A percentile compares a stretch with the other conserved stretches of the same genome.
Conservation (phyloP, 192 early-diverging fungal genomes). For the Powellomyces hirtus region DNA sequence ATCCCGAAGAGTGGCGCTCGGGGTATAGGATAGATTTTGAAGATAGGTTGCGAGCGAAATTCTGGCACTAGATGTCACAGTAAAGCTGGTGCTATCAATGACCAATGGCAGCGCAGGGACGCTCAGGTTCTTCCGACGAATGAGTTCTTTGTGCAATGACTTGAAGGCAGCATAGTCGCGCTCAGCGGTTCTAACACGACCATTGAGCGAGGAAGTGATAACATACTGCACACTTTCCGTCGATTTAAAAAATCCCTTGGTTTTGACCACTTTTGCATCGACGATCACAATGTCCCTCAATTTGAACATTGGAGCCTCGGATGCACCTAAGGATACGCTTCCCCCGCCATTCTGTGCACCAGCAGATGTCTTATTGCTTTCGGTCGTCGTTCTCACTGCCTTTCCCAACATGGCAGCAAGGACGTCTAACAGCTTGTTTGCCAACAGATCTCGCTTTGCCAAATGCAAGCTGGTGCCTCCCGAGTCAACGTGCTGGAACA, state of each 20-base stretch:
- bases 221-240: conserved; percentile 12
- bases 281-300: background rate
- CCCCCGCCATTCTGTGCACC: too few species aligned
- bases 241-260: conserved; percentile 1
- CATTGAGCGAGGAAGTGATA: conserved; percentile 14
- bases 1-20: conserved; percentile 26
- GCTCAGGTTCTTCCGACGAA: conserved; percentile 17
- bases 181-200: background rate
- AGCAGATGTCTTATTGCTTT: background rate
- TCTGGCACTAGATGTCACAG: background rate
- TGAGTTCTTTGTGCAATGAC: conserved; percentile 23
- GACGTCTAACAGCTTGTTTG: conserved; percentile 18
- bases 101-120: conserved; percentile 21
- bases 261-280: conserved; percentile 5
- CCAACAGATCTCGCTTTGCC: conserved; percentile 23
- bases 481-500: conserved; percentile 17
- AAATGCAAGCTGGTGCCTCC: conserved; percentile 19
- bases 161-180: conserved; percentile 27
- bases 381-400: conserved; percentile 7
- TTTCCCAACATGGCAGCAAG: conserved; percentile 30
- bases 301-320: background rate
- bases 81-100: background rate
- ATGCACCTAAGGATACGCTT: too few species aligned
- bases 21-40: background rate
- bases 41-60: background rate